phyloP scores from a whole-genome alignment of 2,329 filamentous ascomycete genomes.

The Colletotrichum godetiae region DNA sequence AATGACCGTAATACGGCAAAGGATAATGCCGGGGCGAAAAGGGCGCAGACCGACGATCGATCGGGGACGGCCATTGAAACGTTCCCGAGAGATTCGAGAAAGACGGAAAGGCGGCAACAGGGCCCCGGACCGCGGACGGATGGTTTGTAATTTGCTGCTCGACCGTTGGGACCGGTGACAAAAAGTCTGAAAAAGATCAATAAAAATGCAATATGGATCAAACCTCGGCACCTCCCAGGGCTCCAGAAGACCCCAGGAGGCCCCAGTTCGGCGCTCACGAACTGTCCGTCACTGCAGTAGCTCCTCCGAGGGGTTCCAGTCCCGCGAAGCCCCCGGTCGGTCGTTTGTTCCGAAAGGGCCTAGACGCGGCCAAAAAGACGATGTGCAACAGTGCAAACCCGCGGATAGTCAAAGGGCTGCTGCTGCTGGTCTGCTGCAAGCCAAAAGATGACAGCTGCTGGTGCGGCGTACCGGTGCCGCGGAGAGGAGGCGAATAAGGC shows the following conservation, averaged over 20 bases:
- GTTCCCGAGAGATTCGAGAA: background rate
- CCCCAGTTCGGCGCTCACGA: background rate
- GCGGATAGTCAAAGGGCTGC: background rate
- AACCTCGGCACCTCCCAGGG: background rate
- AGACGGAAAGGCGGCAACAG: background rate
- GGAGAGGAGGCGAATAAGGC: background rate
- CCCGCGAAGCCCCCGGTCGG: slow-evolving; percentile 13
- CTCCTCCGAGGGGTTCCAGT: slow-evolving; percentile 4
- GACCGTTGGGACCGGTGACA: background rate
- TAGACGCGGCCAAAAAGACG: slow-evolving; percentile 6
- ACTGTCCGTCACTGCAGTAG: slow-evolving; percentile 5
- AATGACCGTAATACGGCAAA: no score
- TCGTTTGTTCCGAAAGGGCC: slow-evolving; percentile 12
- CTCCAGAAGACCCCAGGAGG: background rate
- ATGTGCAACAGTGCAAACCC: background rate
- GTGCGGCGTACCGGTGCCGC: background rate
- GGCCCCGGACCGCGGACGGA: no score
- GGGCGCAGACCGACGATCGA: background rate
- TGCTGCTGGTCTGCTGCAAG: background rate
- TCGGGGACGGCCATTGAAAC: background rate
- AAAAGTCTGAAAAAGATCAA: background rate
- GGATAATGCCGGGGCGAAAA: background rate
- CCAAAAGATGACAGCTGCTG: background rate
- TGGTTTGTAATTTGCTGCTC: background rate
- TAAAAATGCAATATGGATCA: slow-evolving; percentile 1